phyloP scores from a whole-genome alignment of 164 flowering plant genomes.

The Tetracentron sinense region DNA sequence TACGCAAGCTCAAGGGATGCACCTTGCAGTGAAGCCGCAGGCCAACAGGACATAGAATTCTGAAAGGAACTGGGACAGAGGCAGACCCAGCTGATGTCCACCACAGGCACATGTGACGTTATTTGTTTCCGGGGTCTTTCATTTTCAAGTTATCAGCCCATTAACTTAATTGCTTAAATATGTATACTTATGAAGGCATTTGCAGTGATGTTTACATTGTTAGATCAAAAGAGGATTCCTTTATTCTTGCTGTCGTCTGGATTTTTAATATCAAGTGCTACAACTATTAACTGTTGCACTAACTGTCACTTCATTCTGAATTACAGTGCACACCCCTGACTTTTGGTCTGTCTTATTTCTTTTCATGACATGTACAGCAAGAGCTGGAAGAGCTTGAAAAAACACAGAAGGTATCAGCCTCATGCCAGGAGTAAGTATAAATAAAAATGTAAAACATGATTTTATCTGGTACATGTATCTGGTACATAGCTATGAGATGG shows the following conservation, averaged over 20 bases:
- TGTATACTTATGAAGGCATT: no score
- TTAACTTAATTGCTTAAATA: no score
- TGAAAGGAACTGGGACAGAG: no score
- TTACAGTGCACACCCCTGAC: neutral
- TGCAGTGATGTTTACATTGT: neutral
- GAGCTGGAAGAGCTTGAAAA: conserved; percentile 77
- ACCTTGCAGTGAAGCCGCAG: no score
- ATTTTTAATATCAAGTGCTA: neutral
- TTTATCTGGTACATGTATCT: neutral
- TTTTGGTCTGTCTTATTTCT: neutral
- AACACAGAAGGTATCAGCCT: conserved; percentile 58
- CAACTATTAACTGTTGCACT: neutral
- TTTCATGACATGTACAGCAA: conserved; percentile 38
- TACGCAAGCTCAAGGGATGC: no score
- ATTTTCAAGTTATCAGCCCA: no score
- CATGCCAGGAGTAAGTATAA: conserved; percentile 63
- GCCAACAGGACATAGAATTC: no score
- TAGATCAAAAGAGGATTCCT: neutral
- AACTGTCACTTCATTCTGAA: neutral
- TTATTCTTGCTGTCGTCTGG: neutral
- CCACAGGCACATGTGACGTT: no score
- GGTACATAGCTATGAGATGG: neutral
- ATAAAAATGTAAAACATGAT: neutral
- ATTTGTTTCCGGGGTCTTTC: no score
- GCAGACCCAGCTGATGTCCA: no score